phyloP scores from a whole-genome alignment of 805 yeast genomes.

The Yarrowia porcina region DNA sequence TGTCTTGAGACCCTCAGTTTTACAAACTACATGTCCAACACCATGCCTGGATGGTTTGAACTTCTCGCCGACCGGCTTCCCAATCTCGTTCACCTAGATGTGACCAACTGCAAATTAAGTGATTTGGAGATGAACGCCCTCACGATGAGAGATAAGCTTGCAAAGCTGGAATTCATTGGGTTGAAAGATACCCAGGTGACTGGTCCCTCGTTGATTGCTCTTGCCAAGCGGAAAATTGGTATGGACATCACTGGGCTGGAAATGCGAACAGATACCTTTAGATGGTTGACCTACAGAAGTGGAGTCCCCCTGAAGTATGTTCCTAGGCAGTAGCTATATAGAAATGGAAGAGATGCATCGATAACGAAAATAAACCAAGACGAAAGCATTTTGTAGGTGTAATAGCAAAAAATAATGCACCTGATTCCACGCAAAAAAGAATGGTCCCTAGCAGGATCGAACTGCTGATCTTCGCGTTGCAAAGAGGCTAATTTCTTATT shows the following conservation, averaged over 20 bases:
- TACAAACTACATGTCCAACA: not conserved
- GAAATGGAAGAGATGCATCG: too few species aligned
- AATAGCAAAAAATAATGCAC: too few species aligned
- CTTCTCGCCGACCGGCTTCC: not conserved
- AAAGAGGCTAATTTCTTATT: slow-evolving; percentile 20
- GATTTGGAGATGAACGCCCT: slow-evolving; percentile 1
- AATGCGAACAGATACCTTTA: not conserved
- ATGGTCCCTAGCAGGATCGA: slow-evolving; percentile 43
- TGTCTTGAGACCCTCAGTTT: not conserved
- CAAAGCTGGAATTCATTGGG: not conserved
- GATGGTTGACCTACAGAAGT: not conserved
- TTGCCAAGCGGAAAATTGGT: not conserved
- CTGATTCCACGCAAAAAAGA: too few species aligned
- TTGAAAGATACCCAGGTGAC: slow-evolving; percentile 1
- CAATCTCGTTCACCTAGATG: not conserved
- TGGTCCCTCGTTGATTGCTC: not conserved
- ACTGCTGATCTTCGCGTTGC: slow-evolving; percentile 49
- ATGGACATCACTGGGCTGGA: slow-evolving; percentile 8
- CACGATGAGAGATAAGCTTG: not conserved
- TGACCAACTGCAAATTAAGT: not conserved
- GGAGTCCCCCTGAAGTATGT: not conserved
- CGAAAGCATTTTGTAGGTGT: too few species aligned
- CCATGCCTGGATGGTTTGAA: slow-evolving; percentile 2
- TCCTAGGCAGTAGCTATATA: not conserved
- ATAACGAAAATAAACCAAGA: too few species aligned